Conservation (phyloP, 306 rosid species). For the Calophaca sinica region DNA sequence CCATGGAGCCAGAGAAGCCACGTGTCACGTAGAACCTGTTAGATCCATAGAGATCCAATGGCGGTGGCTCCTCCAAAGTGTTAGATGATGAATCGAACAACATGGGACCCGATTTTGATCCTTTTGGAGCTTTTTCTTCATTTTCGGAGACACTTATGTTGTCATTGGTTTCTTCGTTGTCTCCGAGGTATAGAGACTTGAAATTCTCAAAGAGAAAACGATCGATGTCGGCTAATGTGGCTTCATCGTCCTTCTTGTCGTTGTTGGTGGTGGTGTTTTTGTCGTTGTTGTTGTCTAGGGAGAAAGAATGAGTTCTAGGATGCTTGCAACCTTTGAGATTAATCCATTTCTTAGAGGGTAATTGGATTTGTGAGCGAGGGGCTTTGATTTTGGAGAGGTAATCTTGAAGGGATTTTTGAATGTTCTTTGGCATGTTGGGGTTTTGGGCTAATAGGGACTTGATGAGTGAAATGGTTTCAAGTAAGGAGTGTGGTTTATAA, state of each 20-base stretch:
- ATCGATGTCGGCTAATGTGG: constrained; percentile 70
- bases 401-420: constrained; percentile 55
- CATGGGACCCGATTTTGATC: constrained; percentile 30
- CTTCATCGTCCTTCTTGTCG: constrained; percentile 50
- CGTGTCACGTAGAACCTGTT: constrained; percentile 53
- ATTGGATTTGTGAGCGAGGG: constrained; percentile 41
- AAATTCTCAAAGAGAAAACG: constrained; percentile 79
- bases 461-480: constrained; percentile 24
- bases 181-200: constrained; percentile 62
- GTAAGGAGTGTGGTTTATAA: constrained; percentile 42
- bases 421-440: constrained; percentile 63
- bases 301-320: constrained; percentile 69
- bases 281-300: constrained; percentile 41
- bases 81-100: constrained; percentile 36
- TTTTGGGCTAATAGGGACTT: neutral
- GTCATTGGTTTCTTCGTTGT: constrained; percentile 33
- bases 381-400: constrained; percentile 63
- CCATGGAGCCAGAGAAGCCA: constrained; percentile 50
- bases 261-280: neutral
- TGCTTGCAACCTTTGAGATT: constrained; percentile 57
- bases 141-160: neutral
- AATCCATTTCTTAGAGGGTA: constrained; percentile 69
- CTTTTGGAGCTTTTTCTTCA: neutral
- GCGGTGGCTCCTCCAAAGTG: constrained; percentile 21
- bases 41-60: constrained; percentile 54